Conservation (phyloP, 352 stramenopile species). For the Pythium insidiosum region DNA sequence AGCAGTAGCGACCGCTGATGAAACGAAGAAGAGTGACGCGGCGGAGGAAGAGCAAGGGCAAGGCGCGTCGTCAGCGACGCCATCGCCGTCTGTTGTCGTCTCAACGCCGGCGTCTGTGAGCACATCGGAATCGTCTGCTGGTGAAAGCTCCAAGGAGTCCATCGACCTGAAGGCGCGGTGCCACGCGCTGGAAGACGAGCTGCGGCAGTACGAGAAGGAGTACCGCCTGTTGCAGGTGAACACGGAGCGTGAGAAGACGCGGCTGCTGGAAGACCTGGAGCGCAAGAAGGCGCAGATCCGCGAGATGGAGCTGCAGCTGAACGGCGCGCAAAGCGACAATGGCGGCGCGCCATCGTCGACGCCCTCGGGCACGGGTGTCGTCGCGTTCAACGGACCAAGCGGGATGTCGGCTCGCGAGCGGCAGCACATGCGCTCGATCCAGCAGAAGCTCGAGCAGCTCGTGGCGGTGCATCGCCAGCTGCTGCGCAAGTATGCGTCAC, state of each 20-base stretch:
- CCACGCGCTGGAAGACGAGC: constrained; percentile 41
- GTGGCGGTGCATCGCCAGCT: constrained; percentile 87
- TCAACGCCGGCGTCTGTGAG: neutral
- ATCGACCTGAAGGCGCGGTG: constrained; percentile 43
- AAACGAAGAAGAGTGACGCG: constrained; percentile 15
- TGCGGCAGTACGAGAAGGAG: constrained; percentile 65
- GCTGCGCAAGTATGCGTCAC: constrained; percentile 85
- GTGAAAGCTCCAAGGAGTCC: constrained; percentile 32
- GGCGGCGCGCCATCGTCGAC: too few species aligned
- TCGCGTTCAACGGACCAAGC: constrained; percentile 21
- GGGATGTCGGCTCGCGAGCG: constrained; percentile 74
- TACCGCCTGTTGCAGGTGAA: constrained; percentile 45
- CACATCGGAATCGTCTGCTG: constrained; percentile 13
- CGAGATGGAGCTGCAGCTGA: constrained; percentile 50
- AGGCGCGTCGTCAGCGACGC: neutral
- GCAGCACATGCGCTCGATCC: constrained; percentile 84
- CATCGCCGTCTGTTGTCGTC: neutral
- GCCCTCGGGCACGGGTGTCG: neutral
- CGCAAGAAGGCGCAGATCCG: constrained; percentile 53
- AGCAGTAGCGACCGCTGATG: constrained; percentile 24
- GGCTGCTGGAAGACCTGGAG: constrained; percentile 59
- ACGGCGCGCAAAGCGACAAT: constrained; percentile 16
- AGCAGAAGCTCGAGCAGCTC: constrained; percentile 88
- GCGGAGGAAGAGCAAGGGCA: neutral
- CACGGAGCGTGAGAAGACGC: constrained; percentile 49